Evolutionary conservation across 2,329 filamentous ascomycete genomes (phyloP).

Genomic region (Pleomassaria siparia): DNA sequence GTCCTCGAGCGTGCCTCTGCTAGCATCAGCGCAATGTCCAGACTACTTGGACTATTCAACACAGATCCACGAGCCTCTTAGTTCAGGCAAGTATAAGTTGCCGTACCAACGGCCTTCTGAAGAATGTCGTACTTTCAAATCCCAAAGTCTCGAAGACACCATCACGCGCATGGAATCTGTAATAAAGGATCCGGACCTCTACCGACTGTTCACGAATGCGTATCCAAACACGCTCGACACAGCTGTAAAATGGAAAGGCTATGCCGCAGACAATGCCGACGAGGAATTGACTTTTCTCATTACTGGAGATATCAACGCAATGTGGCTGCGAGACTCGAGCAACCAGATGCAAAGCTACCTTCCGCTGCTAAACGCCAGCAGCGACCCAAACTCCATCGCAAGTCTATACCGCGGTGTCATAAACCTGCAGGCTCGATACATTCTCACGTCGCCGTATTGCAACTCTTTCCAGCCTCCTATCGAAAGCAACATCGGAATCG

Average conservation of each 20-base stretch:
- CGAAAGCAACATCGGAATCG: slow-evolving; percentile 48
- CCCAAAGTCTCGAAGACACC: slow-evolving; percentile 45
- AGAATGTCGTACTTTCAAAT: slow-evolving; percentile 51
- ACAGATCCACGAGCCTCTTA: slow-evolving; percentile 46
- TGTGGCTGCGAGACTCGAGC: slow-evolving; percentile 59
- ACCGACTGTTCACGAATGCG: slow-evolving; percentile 69
- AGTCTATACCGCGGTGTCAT: slow-evolving; percentile 70
- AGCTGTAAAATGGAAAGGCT: slow-evolving; percentile 68
- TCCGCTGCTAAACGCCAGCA: slow-evolving; percentile 59
- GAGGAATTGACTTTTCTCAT: slow-evolving; percentile 67
- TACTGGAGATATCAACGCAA: slow-evolving; percentile 60
- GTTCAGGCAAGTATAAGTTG: slow-evolving; percentile 48
- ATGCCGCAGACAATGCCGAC: slow-evolving; percentile 56
- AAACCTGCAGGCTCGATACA: slow-evolving; percentile 70
- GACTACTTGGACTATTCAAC: slow-evolving; percentile 48
- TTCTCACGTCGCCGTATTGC: slow-evolving; percentile 60
- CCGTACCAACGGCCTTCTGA: slow-evolving; percentile 48
- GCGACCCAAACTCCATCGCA: slow-evolving; percentile 61
- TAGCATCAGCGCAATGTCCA: slow-evolving; percentile 42
- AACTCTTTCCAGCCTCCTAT: slow-evolving; percentile 56
- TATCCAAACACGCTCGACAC: slow-evolving; percentile 78
- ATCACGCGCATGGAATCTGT: slow-evolving; percentile 39
- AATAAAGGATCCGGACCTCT: slow-evolving; percentile 61
- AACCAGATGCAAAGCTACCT: slow-evolving; percentile 74
- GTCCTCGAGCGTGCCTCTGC: slow-evolving; percentile 19